phyloP scores from a whole-genome alignment of 228 moss, liverwort and hornwort species.

The Sphagnum fallax region DNA sequence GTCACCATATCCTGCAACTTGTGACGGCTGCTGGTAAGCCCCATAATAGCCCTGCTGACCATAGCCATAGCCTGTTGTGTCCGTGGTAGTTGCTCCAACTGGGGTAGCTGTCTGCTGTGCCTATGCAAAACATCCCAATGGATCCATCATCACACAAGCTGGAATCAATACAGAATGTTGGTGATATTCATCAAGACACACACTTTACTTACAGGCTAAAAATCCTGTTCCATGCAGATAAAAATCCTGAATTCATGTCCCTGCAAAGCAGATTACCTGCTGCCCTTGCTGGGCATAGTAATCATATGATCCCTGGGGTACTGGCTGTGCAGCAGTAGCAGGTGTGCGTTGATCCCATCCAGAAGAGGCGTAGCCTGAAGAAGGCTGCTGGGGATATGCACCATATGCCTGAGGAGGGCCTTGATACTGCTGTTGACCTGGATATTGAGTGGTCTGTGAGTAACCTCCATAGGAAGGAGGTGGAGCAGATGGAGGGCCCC shows the following conservation, averaged over 20 bases:
- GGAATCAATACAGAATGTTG: too few species aligned
- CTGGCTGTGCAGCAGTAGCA: constrained; percentile 85
- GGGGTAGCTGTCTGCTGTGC: constrained; percentile 50
- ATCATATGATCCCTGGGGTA: constrained; percentile 73
- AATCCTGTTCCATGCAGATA: too few species aligned
- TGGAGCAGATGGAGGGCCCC: constrained; percentile 91
- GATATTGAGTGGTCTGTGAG: constrained; percentile 84
- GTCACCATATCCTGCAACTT: constrained; percentile 67
- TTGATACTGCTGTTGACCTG: constrained; percentile 81
- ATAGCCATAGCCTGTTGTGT: constrained; percentile 79
- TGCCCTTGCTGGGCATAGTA: constrained; percentile 88
- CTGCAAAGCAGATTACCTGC: constrained; percentile 32
- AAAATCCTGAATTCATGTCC: too few species aligned
- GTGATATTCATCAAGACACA: too few species aligned
- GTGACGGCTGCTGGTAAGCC: constrained; percentile 84
- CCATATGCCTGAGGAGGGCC: constrained; percentile 84
- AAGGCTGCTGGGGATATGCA: constrained; percentile 80
- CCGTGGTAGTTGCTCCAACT: constrained; percentile 57
- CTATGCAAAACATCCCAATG: too few species aligned
- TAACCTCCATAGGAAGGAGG: constrained; percentile 73
- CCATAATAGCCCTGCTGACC: constrained; percentile 81
- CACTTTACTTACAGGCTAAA: too few species aligned
- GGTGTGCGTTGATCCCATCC: constrained; percentile 94
- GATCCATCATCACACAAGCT: too few species aligned
- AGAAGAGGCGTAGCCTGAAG: constrained; percentile 67